A percentile compares a stretch with the other conserved stretches of the same genome.
Evolutionary conservation across 208 protist genomes (phyloP).

Genomic region (Trypanosoma platydactyli): DNA sequence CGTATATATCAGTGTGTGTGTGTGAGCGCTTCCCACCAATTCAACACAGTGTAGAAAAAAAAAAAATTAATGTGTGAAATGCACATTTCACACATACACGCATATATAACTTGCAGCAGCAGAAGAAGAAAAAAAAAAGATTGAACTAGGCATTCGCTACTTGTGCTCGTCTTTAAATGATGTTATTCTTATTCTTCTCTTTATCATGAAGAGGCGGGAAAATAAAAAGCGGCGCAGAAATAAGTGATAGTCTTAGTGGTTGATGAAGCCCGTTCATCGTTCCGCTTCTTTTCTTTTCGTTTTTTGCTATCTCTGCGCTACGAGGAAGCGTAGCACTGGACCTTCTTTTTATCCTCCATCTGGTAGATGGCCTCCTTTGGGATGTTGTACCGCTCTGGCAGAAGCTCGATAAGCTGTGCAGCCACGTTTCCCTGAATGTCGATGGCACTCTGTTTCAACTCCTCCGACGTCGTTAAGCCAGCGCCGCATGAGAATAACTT

Average conservation of each 20-base stretch:
- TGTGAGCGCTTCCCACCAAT: no score
- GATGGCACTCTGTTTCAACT: constrained; percentile 72
- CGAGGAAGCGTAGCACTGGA: constrained; percentile 24
- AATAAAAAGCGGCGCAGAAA: no score
- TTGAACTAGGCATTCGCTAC: neutral
- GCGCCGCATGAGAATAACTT: constrained; percentile 87
- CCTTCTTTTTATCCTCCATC: constrained; percentile 81
- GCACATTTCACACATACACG: constrained; percentile 3
- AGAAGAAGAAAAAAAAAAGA: constrained; percentile 13
- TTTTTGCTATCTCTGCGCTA: neutral
- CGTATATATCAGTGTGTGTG: no score
- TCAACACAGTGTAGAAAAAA: no score
- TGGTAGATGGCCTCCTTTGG: constrained; percentile 69
- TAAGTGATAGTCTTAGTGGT: neutral
- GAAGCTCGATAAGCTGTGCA: constrained; percentile 65
- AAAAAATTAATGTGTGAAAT: no score
- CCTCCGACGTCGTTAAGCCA: constrained; percentile 64
- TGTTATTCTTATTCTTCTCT: no score
- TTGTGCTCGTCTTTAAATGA: no score
- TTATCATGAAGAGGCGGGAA: no score
- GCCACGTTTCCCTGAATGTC: constrained; percentile 82
- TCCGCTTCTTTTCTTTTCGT: constrained; percentile 9
- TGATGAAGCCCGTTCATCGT: neutral
- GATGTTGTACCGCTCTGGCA: constrained; percentile 75
- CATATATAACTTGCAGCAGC: neutral